Conservation (phyloP, 2,329 filamentous ascomycete genomes). For the Fusarium paranaense region DNA sequence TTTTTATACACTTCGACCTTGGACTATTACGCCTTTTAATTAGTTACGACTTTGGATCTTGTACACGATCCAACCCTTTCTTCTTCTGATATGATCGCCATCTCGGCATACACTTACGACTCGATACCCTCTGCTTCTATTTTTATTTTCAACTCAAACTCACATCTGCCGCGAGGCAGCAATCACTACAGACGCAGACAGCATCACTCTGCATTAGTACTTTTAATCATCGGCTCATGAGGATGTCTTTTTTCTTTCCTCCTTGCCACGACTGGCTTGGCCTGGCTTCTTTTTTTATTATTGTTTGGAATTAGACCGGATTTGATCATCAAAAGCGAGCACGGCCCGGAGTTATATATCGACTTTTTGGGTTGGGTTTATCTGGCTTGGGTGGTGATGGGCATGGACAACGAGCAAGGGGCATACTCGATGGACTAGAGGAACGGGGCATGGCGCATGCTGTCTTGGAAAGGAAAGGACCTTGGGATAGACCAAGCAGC, state of each 20-base stretch:
- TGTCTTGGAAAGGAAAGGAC: neutral
- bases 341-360: slow-evolving; percentile 39
- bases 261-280: slow-evolving; percentile 2
- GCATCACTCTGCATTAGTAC: slow-evolving; percentile 7
- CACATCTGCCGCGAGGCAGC: neutral
- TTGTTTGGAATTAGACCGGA: slow-evolving; percentile 14
- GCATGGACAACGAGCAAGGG: neutral
- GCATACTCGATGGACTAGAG: neutral
- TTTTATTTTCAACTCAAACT: slow-evolving; percentile 6
- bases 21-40: slow-evolving; percentile 29
- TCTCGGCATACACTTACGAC: slow-evolving; percentile 38
- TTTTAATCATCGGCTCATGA: slow-evolving; percentile 27
- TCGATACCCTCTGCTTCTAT: slow-evolving; percentile 40
- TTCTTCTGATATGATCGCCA: slow-evolving; percentile 33
- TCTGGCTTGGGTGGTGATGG: slow-evolving; percentile 3
- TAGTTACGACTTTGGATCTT: slow-evolving; percentile 25
- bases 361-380: slow-evolving; percentile 22
- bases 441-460: neutral
- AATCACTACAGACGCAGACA: slow-evolving; percentile 9
- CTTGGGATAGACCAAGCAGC: neutral
- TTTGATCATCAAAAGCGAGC: slow-evolving; percentile 33
- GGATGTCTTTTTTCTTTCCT: slow-evolving; percentile 3
- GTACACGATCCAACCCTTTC: slow-evolving; percentile 12
- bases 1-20: slow-evolving; percentile 1
- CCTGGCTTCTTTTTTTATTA: slow-evolving; percentile 5